These are phyloP conservation scores for Bolboschoenoplectus hybrid DNA, from an alignment of 202 grass and related monocot genomes.

Conservation along the genomic window DNA sequence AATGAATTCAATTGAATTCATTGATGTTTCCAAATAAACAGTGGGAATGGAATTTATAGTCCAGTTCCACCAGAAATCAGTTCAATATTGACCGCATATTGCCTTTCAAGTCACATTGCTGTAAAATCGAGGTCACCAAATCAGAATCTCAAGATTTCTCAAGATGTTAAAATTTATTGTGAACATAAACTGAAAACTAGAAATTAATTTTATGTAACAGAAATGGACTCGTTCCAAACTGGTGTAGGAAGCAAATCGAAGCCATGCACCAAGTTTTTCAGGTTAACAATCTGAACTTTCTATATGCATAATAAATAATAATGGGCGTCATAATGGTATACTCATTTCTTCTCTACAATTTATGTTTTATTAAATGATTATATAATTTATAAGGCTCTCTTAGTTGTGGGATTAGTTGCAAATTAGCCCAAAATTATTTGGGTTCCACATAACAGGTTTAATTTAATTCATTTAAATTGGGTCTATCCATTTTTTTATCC, in stretches of 20 bases:
- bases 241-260: constrained; percentile 98
- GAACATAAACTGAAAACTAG: constrained; percentile 56
- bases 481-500: constrained; percentile 19
- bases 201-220: constrained; percentile 99
- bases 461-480: constrained; percentile 15
- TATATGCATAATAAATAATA: constrained; percentile 57
- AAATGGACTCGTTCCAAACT: constrained; percentile 92
- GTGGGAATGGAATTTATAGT: not conserved
- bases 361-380: constrained; percentile 38
- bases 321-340: constrained; percentile 56
- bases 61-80: not conserved
- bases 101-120: not conserved
- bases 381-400: constrained; percentile 5
- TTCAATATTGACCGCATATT: not conserved
- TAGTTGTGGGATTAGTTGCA: constrained; percentile 25
- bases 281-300: constrained; percentile 85
- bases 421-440: not conserved
- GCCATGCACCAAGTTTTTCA: constrained; percentile 99
- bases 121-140: not conserved
- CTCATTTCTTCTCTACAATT: constrained; percentile 42
- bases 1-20: constrained; percentile 3
- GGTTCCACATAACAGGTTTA: not conserved
- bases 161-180: constrained; percentile 25
- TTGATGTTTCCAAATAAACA: not conserved
- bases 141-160: constrained; percentile 22